phyloP scores from a whole-genome alignment of 495 filamentous ascomycete genomes.

The Hypoxylon fuscum region DNA sequence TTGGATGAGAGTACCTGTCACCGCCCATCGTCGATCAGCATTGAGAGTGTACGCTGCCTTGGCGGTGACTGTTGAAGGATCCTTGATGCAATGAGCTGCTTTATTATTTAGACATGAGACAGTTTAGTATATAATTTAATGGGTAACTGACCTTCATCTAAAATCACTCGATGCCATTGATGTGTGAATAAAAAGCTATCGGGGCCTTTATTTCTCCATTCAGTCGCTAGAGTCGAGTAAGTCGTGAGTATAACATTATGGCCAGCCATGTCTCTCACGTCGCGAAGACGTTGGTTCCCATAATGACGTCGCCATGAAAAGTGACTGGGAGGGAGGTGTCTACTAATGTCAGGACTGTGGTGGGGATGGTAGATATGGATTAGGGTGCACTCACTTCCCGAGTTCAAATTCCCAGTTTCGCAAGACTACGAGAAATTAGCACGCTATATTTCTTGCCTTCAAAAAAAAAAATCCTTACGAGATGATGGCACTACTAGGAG shows the following conservation, averaged over 20 bases:
- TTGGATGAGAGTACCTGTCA: conserved; percentile 57
- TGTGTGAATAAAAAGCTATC: conserved; percentile 32
- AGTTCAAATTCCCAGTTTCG: no score
- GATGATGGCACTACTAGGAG: neutral
- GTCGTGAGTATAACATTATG: neutral
- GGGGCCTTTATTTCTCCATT: neutral
- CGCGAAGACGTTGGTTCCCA: neutral
- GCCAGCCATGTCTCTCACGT: no score
- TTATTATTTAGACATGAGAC: neutral
- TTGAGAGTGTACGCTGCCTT: no score
- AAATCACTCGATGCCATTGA: conserved; percentile 55
- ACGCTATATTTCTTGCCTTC: no score
- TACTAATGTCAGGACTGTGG: no score
- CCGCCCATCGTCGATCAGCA: conserved; percentile 55
- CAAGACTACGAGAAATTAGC: no score
- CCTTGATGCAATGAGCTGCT: conserved; percentile 54
- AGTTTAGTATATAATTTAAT: neutral
- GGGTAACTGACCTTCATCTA: conserved; percentile 59
- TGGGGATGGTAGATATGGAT: no score
- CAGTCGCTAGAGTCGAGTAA: neutral
- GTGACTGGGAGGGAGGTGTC: no score
- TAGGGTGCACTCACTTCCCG: no score
- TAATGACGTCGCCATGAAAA: neutral
- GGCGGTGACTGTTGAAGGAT: no score
- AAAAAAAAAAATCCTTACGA: no score